Evolutionary conservation across 2,329 filamentous ascomycete species (phyloP).

Genomic region (Didymella arachidicola): DNA sequence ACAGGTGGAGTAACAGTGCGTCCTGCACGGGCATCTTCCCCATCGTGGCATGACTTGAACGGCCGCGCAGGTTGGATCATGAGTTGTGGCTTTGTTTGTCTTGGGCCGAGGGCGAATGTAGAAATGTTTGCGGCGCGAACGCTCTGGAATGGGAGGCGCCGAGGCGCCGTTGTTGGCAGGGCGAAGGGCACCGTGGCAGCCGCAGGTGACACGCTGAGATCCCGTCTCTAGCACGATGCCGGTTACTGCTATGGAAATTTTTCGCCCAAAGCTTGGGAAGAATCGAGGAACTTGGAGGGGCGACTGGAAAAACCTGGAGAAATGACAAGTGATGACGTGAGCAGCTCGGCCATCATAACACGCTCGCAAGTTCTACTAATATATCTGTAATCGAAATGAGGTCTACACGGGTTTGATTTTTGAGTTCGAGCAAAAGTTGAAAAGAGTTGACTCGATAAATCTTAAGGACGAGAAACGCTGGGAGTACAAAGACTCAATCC

Average conservation of each 20-base stretch:
- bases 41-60: slow-evolving; percentile 9
- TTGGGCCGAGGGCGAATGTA: slow-evolving; percentile 18
- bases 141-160: slow-evolving; percentile 13
- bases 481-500: neutral
- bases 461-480: neutral
- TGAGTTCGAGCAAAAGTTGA: neutral
- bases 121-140: neutral
- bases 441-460: neutral
- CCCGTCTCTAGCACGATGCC: neutral
- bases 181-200: neutral
- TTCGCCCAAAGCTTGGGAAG: neutral
- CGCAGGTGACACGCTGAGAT: slow-evolving; percentile 12
- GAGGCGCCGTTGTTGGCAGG: slow-evolving; percentile 11
- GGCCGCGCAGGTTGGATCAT: neutral
- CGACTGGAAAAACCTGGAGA: neutral
- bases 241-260: neutral
- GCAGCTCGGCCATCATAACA: neutral
- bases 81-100: neutral
- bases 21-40: slow-evolving; percentile 14
- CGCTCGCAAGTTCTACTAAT: neutral
- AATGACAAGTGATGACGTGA: neutral
- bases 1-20: neutral
- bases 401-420: neutral
- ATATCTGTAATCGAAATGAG: neutral
- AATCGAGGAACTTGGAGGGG: neutral